Conservation (phyloP, 257 asterid genomes). For the Fraxinus pennsylvanica region DNA sequence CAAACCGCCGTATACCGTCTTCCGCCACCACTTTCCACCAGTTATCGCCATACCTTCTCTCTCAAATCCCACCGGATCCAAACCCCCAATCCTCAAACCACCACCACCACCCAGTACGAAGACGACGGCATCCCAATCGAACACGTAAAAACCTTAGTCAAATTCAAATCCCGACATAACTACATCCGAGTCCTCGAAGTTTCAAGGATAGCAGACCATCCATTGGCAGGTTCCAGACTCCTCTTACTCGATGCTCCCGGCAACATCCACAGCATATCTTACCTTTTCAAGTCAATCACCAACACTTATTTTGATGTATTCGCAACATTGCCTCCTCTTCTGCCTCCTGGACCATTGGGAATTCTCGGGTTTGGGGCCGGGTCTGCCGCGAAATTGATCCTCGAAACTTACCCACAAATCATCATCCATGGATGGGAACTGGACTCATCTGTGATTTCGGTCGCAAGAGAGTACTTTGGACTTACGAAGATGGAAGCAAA, state of each 20-base stretch:
- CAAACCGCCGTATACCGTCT: constrained; percentile 6
- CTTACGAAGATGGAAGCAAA: constrained; percentile 64
- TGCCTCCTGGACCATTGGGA: constrained; percentile 83
- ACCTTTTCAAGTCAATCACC: constrained; percentile 63
- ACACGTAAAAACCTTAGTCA: constrained; percentile 70
- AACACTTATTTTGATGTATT: constrained; percentile 75
- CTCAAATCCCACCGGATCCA: constrained; percentile 27
- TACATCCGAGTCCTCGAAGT: constrained; percentile 81
- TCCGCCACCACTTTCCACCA: neutral
- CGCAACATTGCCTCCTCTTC: constrained; percentile 76
- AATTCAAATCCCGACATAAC: constrained; percentile 79
- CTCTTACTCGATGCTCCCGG: constrained; percentile 91
- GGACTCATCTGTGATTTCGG: constrained; percentile 72
- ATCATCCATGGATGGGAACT: constrained; percentile 81
- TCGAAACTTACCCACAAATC: constrained; percentile 54
- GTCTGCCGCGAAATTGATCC: constrained; percentile 60
- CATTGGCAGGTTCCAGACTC: constrained; percentile 79
- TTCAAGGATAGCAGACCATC: constrained; percentile 82
- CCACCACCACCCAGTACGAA: constrained; percentile 18
- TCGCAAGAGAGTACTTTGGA: constrained; percentile 72
- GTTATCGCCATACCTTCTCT: neutral
- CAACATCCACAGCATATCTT: constrained; percentile 91
- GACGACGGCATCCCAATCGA: constrained; percentile 76
- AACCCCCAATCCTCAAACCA: constrained; percentile 31
- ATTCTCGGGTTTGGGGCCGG: constrained; percentile 96